Evolutionary conservation across 2,329 filamentous ascomycete genomes (phyloP), one percentile per base, ranked within the genome.

Genomic region (Piedraia hortae): DNA sequence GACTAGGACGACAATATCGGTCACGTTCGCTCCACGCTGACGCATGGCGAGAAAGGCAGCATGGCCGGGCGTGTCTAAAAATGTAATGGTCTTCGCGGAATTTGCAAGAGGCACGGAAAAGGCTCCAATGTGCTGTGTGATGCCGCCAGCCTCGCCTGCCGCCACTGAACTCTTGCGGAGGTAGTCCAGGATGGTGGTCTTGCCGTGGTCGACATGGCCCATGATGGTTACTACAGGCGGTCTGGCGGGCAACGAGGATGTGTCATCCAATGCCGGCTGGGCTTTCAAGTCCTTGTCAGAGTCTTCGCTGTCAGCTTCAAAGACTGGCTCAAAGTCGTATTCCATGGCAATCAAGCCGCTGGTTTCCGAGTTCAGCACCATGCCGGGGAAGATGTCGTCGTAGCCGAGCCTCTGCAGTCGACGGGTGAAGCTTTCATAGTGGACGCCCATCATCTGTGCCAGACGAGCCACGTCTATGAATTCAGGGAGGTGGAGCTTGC

Each of bases 191-290:
- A 97, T 66, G 0, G 88, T 97, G 1, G 85, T 97, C 51, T 97
- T 97, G 24, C 85, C 85, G 43, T 97, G 85, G 42, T 97, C 88
- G 35, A 97, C 85, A 32, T 97, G 85, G 2, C 85, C 85, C 88
- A 97, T 97, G 38, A 97, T 97, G 1, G 88, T 93, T 17, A 97
- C 80, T 16, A 97, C 77, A 0, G 85, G 88, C 5, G 85, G 82
- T 9, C 88, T 63, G 15, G 53, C 46, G 2, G 78, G 77, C 5
- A 91, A 46, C 12, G 16, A 13, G 12, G 13, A 11, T 17, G 12
- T 14, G 42, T 82, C 74, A 35, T 66, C 65, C 5, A 63, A 61
- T 12, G 56, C 50, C 1, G 77, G 68, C 6, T 67, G 61, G 12
- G 72, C 58, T 28, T 58, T 59, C 17, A 97, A 48, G 42, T 97